A percentile compares a stretch with the other conserved stretches of the same genome.
phyloP scores from a whole-genome alignment of 768 basidiomycete species.

The Clavulina sp. region DNA sequence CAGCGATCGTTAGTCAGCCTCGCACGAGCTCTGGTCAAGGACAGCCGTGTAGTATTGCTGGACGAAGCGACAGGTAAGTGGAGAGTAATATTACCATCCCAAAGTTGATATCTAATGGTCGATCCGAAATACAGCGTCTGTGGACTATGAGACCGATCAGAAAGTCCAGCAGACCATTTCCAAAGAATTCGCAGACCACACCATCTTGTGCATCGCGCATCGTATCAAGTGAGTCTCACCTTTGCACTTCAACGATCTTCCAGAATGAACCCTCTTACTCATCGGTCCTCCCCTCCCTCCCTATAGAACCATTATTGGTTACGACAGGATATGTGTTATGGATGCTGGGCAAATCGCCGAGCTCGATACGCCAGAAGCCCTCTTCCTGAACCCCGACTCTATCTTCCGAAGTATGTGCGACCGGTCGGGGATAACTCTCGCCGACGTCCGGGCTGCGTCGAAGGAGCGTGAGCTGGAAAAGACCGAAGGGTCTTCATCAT shows the following conservation, averaged over 20 bases:
- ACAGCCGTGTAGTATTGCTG: conserved; percentile 29
- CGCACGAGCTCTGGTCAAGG: conserved; percentile 21
- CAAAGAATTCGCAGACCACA: conserved; percentile 17
- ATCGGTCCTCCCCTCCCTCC: background rate
- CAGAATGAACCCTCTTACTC: background rate
- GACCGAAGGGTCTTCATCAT: no score
- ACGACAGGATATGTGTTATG: conserved; percentile 5
- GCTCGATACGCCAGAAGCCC: conserved; percentile 45
- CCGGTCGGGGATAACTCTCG: conserved; percentile 52
- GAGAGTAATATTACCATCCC: background rate
- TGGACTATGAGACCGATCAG: conserved; percentile 15
- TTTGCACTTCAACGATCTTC: background rate
- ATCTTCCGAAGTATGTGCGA: conserved; percentile 82
- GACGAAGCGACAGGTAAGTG: conserved; percentile 7
- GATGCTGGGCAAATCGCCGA: conserved; percentile 7
- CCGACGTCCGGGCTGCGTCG: conserved; percentile 32
- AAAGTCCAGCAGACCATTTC: conserved; percentile 18
- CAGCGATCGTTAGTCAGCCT: conserved; percentile 7
- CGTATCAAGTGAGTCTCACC: conserved; percentile 1
- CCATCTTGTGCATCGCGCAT: conserved; percentile 11
- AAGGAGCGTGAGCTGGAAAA: background rate
- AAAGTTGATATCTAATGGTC: background rate
- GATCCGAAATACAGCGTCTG: conserved; percentile 13
- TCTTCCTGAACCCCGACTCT: conserved; percentile 40
- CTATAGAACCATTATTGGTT: background rate